Evolutionary conservation across 345 rosid genomes (phyloP), one percentile per base, ranked within the genome.

Genomic region (Carallia brachiata): DNA sequence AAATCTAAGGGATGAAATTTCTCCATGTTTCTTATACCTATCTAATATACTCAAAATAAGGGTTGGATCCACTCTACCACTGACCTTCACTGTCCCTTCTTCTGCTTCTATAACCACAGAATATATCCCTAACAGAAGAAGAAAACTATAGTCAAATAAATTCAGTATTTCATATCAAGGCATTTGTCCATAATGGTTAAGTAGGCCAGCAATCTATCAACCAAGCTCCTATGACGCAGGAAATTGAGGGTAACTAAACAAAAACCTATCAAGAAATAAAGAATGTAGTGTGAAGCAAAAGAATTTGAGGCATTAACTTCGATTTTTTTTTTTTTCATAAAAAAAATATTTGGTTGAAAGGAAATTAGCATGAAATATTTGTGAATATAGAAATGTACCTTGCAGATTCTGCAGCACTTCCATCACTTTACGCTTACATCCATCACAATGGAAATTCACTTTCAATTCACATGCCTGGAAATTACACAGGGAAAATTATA

Each of bases 361-460:
- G 50, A 10, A 44, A 10, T 44, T 44, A 44, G 16, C 50, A 44
- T 44, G 50, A 44, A 44, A 44, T 44, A 1, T 44, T 44, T 44
- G 50, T 44, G 15, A 44, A 10, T 44, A 44, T 44, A 44, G 50
- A 44, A 44, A 44, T 13, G 50, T 77, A 73, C 77, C 74, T n/a
- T 28, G 67, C 58, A 73, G 77, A 73, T 69, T 70, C 32, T 78
- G 81, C 68, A 73, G 47, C 55, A 65, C 71, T 61, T 65, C 62
- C 74, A 78, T 69, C 36, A 78, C 63, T 57, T 78, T 73, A 63
- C 40, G 69, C 30, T 36, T 69, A 52, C 81, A 78, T 62, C 62
- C 40, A 4, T 65, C 71, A 48, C 75, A 78, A n/a, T 55, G 54
- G 39, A 37, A 19, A 39, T 66, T 56, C 70, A 66, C 62, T 73